phyloP scores from a whole-genome alignment of 257 asterid species.

The Linaria vulgaris region DNA sequence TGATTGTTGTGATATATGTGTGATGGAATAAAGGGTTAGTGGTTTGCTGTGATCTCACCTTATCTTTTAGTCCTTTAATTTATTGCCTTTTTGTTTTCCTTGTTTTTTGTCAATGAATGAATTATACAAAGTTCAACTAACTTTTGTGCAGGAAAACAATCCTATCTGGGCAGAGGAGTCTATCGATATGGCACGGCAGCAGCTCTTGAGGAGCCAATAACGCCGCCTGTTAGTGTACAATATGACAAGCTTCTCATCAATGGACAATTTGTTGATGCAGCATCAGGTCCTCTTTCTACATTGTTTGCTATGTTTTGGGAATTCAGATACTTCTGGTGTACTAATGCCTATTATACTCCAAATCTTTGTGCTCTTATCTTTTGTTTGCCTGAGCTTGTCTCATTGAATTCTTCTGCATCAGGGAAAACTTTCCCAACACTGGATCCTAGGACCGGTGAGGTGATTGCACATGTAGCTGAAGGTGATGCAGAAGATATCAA shows the following conservation, averaged over 20 bases:
- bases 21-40: background rate
- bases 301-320: background rate
- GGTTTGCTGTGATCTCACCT: background rate
- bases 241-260: conserved; percentile 80
- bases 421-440: conserved; percentile 86
- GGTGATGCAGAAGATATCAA: conserved; percentile 85
- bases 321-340: background rate
- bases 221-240: conserved; percentile 68
- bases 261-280: conserved; percentile 85
- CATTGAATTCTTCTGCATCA: conserved; percentile 25
- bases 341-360: background rate
- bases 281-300: conserved; percentile 57
- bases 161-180: conserved; percentile 40
- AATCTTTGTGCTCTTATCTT: background rate
- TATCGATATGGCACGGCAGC: conserved; percentile 66
- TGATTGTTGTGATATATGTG: background rate
- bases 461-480: conserved; percentile 85
- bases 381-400: conserved; percentile 22
- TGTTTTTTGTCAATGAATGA: background rate
- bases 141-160: conserved; percentile 52
- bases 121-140: conserved; percentile 1
- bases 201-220: conserved; percentile 71
- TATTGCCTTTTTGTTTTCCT: background rate
- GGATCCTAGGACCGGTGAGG: conserved; percentile 91
- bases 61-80: background rate